Conservation (phyloP, 2,329 filamentous ascomycete genomes). For the Sporothrix pseudoabietina region DNA sequence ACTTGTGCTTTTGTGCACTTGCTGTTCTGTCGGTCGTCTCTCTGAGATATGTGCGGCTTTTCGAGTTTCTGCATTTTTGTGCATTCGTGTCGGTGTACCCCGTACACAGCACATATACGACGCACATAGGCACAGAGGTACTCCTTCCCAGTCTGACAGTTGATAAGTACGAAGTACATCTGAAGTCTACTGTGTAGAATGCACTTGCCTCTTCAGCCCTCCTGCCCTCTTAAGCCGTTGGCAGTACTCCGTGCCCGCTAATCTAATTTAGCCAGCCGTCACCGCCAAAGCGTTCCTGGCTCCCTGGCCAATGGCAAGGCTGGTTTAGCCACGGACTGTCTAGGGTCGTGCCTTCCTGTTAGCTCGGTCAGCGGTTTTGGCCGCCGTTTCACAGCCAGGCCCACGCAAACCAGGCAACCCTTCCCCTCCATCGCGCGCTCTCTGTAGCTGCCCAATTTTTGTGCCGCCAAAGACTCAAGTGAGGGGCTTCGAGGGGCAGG, state of each 20-base stretch:
- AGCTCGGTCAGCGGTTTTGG: conserved; percentile 31
- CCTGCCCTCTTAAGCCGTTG: not conserved
- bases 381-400: conserved; percentile 27
- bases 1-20: not conserved
- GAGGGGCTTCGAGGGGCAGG: conserved; percentile 3
- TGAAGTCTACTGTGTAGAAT: no score
- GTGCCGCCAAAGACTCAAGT: not conserved
- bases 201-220: no score
- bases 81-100: not conserved
- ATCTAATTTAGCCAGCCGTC: not conserved
- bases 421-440: not conserved
- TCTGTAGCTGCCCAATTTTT: conserved; percentile 22
- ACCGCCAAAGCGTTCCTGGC: not conserved
- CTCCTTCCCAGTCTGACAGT: no score
- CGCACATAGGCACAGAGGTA: not conserved
- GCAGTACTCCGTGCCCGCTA: not conserved
- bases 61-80: not conserved
- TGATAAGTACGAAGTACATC: no score
- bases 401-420: conserved; percentile 15
- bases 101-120: not conserved
- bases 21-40: not conserved
- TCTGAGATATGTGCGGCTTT: not conserved
- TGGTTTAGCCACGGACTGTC: conserved; percentile 9
- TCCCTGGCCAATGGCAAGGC: conserved; percentile 22
- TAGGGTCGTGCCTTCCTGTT: conserved; percentile 26